A percentile compares a stretch with the other conserved stretches of the same genome.
These are phyloP conservation scores for Xylariaceae sp. DNA, from an alignment of 2,329 filamentous ascomycete species.

Conservation along the genomic window DNA sequence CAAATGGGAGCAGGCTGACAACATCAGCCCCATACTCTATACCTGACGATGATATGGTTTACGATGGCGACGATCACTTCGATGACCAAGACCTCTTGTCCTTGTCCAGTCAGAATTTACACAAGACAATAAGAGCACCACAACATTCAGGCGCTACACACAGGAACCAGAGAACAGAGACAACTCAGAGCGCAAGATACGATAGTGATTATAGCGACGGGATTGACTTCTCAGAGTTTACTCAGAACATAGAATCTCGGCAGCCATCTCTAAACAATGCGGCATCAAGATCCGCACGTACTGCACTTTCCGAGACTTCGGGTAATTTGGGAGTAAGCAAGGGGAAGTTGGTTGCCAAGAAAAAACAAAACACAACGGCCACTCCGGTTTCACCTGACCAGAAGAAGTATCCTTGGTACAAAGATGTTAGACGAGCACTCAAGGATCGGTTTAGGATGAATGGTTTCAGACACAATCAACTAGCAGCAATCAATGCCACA, in stretches of 20 bases:
- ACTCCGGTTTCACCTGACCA: slow-evolving; percentile 43
- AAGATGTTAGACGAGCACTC: slow-evolving; percentile 74
- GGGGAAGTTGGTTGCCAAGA: slow-evolving; percentile 33
- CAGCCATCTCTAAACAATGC: slow-evolving; percentile 33
- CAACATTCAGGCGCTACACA: slow-evolving; percentile 13
- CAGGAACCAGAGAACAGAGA: slow-evolving; percentile 23
- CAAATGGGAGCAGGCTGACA: slow-evolving; percentile 11
- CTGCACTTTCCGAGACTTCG: slow-evolving; percentile 44
- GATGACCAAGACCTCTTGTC: slow-evolving; percentile 21
- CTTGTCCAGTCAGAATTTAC: slow-evolving; percentile 9
- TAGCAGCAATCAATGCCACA: slow-evolving; percentile 94
- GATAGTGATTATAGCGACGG: slow-evolving; percentile 47
- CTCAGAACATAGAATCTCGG: slow-evolving; percentile 44
- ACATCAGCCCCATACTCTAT: slow-evolving; percentile 16
- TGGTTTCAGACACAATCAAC: slow-evolving; percentile 84
- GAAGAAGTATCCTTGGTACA: slow-evolving; percentile 74
- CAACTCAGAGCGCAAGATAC: slow-evolving; percentile 21
- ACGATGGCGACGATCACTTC: slow-evolving; percentile 34
- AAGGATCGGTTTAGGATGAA: slow-evolving; percentile 78
- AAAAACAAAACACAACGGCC: slow-evolving; percentile 28
- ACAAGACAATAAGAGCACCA: slow-evolving; percentile 11
- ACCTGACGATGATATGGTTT: slow-evolving; percentile 27
- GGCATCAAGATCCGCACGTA: slow-evolving; percentile 28
- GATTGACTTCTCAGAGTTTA: slow-evolving; percentile 48
- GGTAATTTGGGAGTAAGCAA: slow-evolving; percentile 40